Percentiles rank a stretch among this genome's conserved stretches.
These are phyloP conservation scores for Magnaporthiopsis rhizophila DNA, from an alignment of 2,329 filamentous ascomycete species.

Conservation along the genomic window DNA sequence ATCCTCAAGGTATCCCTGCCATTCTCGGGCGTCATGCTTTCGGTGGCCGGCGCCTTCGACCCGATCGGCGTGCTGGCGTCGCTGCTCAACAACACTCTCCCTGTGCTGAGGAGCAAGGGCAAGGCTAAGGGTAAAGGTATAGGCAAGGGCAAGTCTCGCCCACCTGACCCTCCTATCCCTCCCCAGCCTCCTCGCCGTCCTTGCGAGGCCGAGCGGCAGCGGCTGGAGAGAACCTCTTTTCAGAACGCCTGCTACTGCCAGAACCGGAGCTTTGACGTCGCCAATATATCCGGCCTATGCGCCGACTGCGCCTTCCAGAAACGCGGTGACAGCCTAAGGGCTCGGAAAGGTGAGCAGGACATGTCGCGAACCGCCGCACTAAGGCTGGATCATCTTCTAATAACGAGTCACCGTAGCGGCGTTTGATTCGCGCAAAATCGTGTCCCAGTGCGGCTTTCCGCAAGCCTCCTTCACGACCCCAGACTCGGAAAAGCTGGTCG, in stretches of 20 bases:
- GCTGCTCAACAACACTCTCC: no score
- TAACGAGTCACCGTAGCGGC: not conserved
- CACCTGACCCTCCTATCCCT: no score
- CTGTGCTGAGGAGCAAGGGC: not conserved
- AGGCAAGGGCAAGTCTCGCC: not conserved
- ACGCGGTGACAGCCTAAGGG: no score
- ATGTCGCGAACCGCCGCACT: not conserved
- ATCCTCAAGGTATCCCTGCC: not conserved
- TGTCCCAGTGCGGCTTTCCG: slow-evolving; percentile 8
- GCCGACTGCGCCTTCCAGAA: slow-evolving; percentile 10
- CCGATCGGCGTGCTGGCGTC: not conserved
- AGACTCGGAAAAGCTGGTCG: not conserved
- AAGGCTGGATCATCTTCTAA: not conserved
- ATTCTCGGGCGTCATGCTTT: not conserved
- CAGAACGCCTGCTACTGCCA: slow-evolving; percentile 8
- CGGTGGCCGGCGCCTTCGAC: not conserved
- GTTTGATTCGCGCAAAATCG: slow-evolving; percentile 7
- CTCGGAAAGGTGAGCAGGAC: not conserved
- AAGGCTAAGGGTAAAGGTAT: no score
- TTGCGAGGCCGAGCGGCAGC: not conserved
- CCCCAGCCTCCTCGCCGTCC: no score
- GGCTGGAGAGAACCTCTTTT: slow-evolving; percentile 1
- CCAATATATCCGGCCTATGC: slow-evolving; percentile 6
- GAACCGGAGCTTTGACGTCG: slow-evolving; percentile 11
- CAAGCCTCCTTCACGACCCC: slow-evolving; percentile 6